These are phyloP conservation scores for Cylindrotheca fusiformis DNA, from an alignment of 108 stramenopile species.

Conservation along the genomic window DNA sequence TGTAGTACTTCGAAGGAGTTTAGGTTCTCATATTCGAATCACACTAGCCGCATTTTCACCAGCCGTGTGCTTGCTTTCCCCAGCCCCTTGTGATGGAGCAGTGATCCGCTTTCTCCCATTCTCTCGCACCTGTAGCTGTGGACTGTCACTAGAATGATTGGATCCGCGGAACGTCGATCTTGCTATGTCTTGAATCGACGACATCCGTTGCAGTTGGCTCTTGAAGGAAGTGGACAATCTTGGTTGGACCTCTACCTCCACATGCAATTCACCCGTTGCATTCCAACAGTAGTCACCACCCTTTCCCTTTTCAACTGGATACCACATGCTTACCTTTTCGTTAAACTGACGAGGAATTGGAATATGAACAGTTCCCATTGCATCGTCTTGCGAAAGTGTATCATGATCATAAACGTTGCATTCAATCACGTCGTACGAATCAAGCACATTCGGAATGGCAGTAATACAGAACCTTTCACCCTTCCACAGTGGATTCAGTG, in stretches of 20 bases:
- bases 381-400: slow-evolving; percentile 7
- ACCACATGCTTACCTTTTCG: slow-evolving; percentile 11
- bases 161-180: too few species aligned
- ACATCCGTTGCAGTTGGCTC: background rate
- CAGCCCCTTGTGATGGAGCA: background rate
- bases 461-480: slow-evolving; percentile 1
- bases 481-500: slow-evolving; percentile 9
- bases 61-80: background rate
- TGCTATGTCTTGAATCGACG: too few species aligned
- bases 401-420: slow-evolving; percentile 20
- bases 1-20: too few species aligned
- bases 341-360: slow-evolving; percentile 10
- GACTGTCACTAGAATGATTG: too few species aligned
- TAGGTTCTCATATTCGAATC: too few species aligned
- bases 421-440: slow-evolving; percentile 11
- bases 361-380: slow-evolving; percentile 18
- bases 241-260: slow-evolving; percentile 19
- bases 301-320: slow-evolving; percentile 10
- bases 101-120: background rate
- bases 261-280: slow-evolving; percentile 14
- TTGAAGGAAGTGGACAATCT: background rate
- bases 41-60: too few species aligned
- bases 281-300: slow-evolving; percentile 17
- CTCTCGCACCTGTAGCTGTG: too few species aligned
- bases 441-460: slow-evolving; percentile 9